Percentiles rank a stretch among this genome's conserved stretches.
Evolutionary conservation across 2,329 filamentous ascomycete species (phyloP).

Genomic region (Mollisiaceae sp.): DNA sequence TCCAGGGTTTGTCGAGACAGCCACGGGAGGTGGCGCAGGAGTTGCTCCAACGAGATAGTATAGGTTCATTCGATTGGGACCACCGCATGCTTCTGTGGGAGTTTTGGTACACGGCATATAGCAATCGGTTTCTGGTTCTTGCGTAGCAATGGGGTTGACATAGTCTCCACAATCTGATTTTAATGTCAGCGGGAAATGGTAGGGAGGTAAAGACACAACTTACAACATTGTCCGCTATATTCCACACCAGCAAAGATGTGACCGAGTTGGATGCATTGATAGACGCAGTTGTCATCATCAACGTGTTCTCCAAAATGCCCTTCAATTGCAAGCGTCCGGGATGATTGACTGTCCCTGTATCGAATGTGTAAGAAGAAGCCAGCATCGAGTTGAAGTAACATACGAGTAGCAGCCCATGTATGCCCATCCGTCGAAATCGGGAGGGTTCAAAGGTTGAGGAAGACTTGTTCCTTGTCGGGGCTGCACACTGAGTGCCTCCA

Average conservation of each 20-base stretch:
- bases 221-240: conserved; percentile 1
- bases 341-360: conserved; percentile 17
- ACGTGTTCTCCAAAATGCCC: conserved; percentile 20
- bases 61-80: neutral
- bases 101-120: conserved; percentile 6
- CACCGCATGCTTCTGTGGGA: neutral
- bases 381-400: neutral
- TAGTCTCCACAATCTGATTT: neutral
- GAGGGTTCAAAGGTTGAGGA: conserved; percentile 4
- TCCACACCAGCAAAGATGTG: conserved; percentile 7
- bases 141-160: neutral
- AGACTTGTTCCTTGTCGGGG: neutral
- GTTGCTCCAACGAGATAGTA: neutral
- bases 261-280: conserved; percentile 21
- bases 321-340: conserved; percentile 14
- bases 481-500: neutral
- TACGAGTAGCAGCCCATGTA: conserved; percentile 8
- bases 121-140: neutral
- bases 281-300: conserved; percentile 20
- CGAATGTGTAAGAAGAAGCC: neutral
- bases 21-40: neutral
- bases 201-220: neutral
- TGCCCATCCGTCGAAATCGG: neutral
- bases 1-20: neutral
- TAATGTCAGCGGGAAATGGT: neutral